A percentile compares a stretch with the other conserved stretches of the same genome.
Evolutionary conservation across 495 filamentous ascomycete genomes (phyloP).

Genomic region (Terfezia claveryi): DNA sequence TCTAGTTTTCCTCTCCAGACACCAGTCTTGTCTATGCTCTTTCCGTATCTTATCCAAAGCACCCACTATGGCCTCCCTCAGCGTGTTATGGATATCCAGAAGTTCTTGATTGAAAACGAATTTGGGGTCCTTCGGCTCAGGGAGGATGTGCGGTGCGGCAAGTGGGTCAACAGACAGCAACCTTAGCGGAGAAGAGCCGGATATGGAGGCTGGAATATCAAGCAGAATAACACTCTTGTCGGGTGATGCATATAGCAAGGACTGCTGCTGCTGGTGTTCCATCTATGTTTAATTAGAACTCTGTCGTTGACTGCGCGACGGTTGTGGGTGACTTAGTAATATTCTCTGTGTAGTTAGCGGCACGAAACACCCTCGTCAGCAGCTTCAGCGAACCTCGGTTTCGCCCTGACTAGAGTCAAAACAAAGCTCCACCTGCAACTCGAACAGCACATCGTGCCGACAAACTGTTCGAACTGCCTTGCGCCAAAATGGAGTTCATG

Average conservation of each 20-base stretch:
- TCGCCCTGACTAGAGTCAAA: too few species aligned
- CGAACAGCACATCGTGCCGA: not conserved
- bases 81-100: conserved; percentile 1
- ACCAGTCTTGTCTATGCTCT: not conserved
- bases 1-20: not conserved
- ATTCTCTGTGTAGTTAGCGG: too few species aligned
- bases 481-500: conserved; percentile 18
- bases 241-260: conserved; percentile 31
- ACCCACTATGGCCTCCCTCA: not conserved
- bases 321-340: too few species aligned
- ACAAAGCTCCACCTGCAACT: not conserved
- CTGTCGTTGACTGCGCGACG: too few species aligned
- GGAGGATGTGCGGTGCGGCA: conserved; percentile 3
- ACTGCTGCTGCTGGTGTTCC: not conserved
- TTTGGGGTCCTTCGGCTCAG: conserved; percentile 5
- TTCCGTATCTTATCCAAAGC: not conserved
- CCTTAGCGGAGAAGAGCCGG: not conserved
- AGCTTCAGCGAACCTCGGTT: too few species aligned
- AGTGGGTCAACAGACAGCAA: not conserved
- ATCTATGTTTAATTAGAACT: not conserved
- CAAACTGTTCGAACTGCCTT: not conserved
- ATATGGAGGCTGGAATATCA: conserved; percentile 44
- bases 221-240: conserved; percentile 29
- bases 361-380: too few species aligned
- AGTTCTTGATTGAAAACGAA: conserved; percentile 20